Conservation (phyloP, 2,329 filamentous ascomycete species). For the Pseudohalonectria lignicola region DNA sequence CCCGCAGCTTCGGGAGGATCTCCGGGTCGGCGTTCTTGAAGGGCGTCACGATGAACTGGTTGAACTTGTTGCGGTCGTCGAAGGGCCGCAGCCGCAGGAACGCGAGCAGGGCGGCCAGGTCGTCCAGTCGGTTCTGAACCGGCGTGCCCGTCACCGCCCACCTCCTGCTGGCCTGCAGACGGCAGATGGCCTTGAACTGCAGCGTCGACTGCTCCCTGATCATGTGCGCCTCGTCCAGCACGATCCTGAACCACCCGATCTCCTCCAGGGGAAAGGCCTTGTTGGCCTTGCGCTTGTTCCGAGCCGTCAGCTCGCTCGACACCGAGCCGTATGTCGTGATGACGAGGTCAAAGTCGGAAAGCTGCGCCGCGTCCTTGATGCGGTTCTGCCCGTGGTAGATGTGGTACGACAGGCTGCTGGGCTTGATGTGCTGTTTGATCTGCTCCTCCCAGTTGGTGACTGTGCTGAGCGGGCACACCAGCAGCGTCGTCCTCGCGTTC, state of each 20-base stretch:
- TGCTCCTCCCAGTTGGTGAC: conserved; percentile 94
- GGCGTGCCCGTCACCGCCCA: conserved; percentile 98
- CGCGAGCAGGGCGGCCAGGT: conserved; percentile 75
- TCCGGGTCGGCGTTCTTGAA: conserved; percentile 81
- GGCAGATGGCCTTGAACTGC: conserved; percentile 76
- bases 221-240: conserved; percentile 88
- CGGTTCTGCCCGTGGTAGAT: conserved; percentile 80
- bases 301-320: conserved; percentile 62
- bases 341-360: conserved; percentile 70
- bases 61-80: conserved; percentile 65
- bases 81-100: conserved; percentile 83
- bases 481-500: conserved; percentile 70
- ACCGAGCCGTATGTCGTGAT: conserved; percentile 91
- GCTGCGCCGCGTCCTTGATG: conserved; percentile 53
- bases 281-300: conserved; percentile 48
- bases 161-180: conserved; percentile 65
- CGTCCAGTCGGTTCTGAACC: conserved; percentile 86
- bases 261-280: conserved; percentile 57
- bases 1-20: conserved; percentile 72
- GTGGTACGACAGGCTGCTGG: conserved; percentile 56
- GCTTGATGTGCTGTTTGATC: conserved; percentile 68
- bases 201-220: conserved; percentile 78
- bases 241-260: conserved; percentile 86
- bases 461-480: conserved; percentile 83
- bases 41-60: conserved; percentile 67